Evolutionary conservation across 805 yeast genomes (phyloP), one percentile per base, ranked within the genome.

Genomic region (Komagataella kurtzmanii): DNA sequence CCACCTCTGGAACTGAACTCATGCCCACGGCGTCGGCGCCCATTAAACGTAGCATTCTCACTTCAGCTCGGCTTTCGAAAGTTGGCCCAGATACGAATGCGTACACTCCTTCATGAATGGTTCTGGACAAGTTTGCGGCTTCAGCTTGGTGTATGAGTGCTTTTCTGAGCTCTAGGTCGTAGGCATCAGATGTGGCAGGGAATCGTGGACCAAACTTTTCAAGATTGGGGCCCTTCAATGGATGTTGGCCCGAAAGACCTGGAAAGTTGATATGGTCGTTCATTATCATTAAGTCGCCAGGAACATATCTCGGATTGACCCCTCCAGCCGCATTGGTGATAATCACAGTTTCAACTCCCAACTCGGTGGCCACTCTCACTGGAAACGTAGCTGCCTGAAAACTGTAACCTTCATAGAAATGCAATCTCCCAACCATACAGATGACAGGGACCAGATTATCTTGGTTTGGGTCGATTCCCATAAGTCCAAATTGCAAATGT

Each of bases 241-340:
- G 93, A 64, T 90, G 93, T 56, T 70, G 75, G 1, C 98, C 99
- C 6, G 91, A 81, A 54, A 91, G 71, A 1, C 99, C 98, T 0
- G 97, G 96, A 51, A 91, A 62, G 64, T 90, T 89, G 59, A 91
- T 76, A 65, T 91, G 99, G 64, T 90, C 99, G 57, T 76, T 76
- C 56, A 91, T 78, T 49, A 93, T 74, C 98, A 93, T 91, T 56
- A 91, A 70, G 61, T 93, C 97, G 36, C 97, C 97, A 2, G 91
- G 86, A 51, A 74, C 73, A 65, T 67, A 90, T 3, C 59, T 61
- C 2, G 77, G 67, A 59, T 88, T 85, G 48, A 85, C 65, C 1
- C 97, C 97, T 48, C 98, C 99, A 2, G 97, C 95, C 1, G 99
- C 99, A 66, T 91, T 91, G n/a, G 98, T 91, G 7, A 84, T 95